These are phyloP conservation scores for Scheffersomyces amazonensis DNA, from an alignment of 805 yeast genomes.

Conservation along the genomic window DNA sequence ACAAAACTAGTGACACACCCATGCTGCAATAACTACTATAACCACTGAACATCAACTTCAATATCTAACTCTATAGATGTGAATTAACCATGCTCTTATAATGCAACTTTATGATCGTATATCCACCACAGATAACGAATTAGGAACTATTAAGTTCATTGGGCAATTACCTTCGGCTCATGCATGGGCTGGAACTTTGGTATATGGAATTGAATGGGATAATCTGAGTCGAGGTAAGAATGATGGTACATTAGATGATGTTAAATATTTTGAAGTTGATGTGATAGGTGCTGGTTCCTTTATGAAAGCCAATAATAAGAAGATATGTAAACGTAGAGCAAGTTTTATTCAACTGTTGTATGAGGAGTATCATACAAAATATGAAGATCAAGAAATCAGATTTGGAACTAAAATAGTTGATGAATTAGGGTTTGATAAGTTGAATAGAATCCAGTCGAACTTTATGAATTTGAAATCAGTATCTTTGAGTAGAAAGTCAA, in stretches of 20 bases:
- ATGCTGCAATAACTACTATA: too few species aligned
- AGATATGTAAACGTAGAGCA: slow-evolving; percentile 21
- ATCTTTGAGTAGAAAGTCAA: slow-evolving; percentile 45
- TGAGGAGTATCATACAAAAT: slow-evolving; percentile 17
- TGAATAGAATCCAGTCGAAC: slow-evolving; percentile 47
- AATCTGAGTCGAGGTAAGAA: slow-evolving; percentile 65
- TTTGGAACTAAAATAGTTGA: slow-evolving; percentile 61
- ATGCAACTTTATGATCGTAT: slow-evolving; percentile 18
- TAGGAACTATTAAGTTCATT: slow-evolving; percentile 61
- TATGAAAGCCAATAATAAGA: slow-evolving; percentile 42
- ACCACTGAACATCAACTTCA: too few species aligned
- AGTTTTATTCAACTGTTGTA: slow-evolving; percentile 49
- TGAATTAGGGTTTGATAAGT: slow-evolving; percentile 61
- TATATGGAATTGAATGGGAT: slow-evolving; percentile 90
- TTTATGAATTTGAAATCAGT: slow-evolving; percentile 43
- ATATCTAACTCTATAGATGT: not conserved
- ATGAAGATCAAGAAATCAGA: slow-evolving; percentile 25
- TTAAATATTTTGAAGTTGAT: slow-evolving; percentile 47
- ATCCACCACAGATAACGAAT: slow-evolving; percentile 34
- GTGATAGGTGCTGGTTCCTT: slow-evolving; percentile 61
- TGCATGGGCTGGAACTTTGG: slow-evolving; percentile 51
- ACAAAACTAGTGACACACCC: too few species aligned
- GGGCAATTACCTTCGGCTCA: slow-evolving; percentile 52
- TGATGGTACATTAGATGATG: slow-evolving; percentile 56
- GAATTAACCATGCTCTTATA: not conserved